These are phyloP conservation scores for Pleurotus djamor DNA, from an alignment of 768 basidiomycete species.

Conservation along the genomic window DNA sequence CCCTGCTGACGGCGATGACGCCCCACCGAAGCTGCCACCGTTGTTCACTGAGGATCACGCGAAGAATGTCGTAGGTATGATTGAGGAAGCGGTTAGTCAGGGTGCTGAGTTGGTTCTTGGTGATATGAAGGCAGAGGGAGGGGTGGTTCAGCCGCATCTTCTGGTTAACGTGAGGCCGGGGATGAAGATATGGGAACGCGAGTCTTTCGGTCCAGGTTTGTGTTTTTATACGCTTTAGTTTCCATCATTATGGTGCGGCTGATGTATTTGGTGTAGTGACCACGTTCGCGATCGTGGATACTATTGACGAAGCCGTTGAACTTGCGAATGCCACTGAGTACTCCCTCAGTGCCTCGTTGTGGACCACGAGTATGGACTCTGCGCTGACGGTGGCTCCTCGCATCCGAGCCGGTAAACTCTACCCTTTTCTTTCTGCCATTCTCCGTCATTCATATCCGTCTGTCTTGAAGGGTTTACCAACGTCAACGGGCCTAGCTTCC, in stretches of 20 bases:
- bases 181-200: slow-evolving; percentile 52
- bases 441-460: background rate
- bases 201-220: slow-evolving; percentile 61
- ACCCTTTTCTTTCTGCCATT: background rate
- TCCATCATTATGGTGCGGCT: background rate
- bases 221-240: background rate
- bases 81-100: slow-evolving; percentile 37
- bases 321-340: slow-evolving; percentile 55
- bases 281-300: slow-evolving; percentile 41
- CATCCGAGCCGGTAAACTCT: slow-evolving; percentile 41
- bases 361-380: slow-evolving; percentile 42
- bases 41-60: slow-evolving; percentile 46
- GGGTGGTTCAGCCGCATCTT: slow-evolving; percentile 52
- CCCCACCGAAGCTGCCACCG: slow-evolving; percentile 26
- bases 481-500: slow-evolving; percentile 54
- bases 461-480: slow-evolving; percentile 40
- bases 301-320: slow-evolving; percentile 51
- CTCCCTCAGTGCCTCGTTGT: slow-evolving; percentile 48
- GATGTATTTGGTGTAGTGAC: slow-evolving; percentile 27
- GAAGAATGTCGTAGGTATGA: slow-evolving; percentile 38
- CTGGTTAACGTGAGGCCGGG: slow-evolving; percentile 44
- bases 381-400: slow-evolving; percentile 44
- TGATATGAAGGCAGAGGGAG: slow-evolving; percentile 33
- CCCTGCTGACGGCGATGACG: slow-evolving; percentile 2
- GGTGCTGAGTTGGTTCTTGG: slow-evolving; percentile 49